Percentiles rank a stretch among this genome's conserved stretches.
These are phyloP conservation scores for Rhodosporidiobolus odoratus DNA, from an alignment of 768 basidiomycete species.

Conservation along the genomic window DNA sequence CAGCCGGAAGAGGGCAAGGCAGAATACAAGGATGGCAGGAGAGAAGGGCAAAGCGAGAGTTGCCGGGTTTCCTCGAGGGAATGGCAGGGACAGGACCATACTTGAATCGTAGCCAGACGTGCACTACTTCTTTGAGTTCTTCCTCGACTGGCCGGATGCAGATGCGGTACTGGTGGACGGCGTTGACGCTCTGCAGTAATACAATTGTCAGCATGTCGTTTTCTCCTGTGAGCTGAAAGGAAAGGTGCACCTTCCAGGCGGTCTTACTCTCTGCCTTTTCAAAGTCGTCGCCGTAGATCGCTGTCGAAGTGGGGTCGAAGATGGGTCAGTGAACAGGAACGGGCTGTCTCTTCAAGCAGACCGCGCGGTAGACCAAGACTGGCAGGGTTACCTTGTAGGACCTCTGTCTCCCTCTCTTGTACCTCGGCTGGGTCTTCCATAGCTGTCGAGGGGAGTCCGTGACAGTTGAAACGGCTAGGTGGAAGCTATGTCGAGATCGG, in stretches of 20 bases:
- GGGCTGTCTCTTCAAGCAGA: no score
- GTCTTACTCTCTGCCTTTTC: slow-evolving; percentile 22
- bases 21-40: no score
- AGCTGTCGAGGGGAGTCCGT: neutral
- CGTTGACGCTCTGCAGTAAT: slow-evolving; percentile 25
- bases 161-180: slow-evolving; percentile 33
- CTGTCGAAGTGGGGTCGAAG: neutral
- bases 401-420: slow-evolving; percentile 36
- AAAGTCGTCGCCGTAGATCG: slow-evolving; percentile 37
- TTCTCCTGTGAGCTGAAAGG: neutral
- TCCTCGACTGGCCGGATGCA: slow-evolving; percentile 34
- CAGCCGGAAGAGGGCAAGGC: no score
- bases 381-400: slow-evolving; percentile 25
- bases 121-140: slow-evolving; percentile 31
- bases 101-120: slow-evolving; percentile 36
- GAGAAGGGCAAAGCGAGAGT: neutral
- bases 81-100: neutral
- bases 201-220: neutral
- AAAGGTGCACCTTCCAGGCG: slow-evolving; percentile 35
- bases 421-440: slow-evolving; percentile 29
- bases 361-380: fast-evolving
- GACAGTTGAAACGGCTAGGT: neutral
- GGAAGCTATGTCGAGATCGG: no score
- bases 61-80: neutral
- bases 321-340: neutral